A percentile compares a stretch with the other conserved stretches of the same genome.
Conservation (phyloP, 768 basidiomycete species). For the Steccherinum ochraceum region DNA sequence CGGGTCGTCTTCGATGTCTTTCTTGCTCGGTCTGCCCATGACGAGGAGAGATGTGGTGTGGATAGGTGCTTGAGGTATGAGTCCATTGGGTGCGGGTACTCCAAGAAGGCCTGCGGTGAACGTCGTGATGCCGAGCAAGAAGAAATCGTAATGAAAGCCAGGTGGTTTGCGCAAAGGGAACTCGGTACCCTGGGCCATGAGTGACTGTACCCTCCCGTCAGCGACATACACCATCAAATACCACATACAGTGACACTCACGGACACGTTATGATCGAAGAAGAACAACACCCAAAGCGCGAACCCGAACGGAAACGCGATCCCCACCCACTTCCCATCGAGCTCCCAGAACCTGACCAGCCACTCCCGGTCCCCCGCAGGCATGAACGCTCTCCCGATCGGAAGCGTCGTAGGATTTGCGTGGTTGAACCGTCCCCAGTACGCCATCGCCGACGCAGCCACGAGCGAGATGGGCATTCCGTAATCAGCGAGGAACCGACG, state of each 20-base stretch:
- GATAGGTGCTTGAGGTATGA: constrained; percentile 88
- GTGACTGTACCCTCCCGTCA: constrained; percentile 42
- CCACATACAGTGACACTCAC: constrained; percentile 36
- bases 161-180: constrained; percentile 91
- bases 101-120: constrained; percentile 86
- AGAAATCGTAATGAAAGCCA: constrained; percentile 84
- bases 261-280: constrained; percentile 93
- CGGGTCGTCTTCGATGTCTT: constrained; percentile 26
- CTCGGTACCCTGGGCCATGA: constrained; percentile 87
- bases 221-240: not conserved
- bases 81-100: constrained; percentile 79
- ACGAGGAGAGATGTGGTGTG: constrained; percentile 80
- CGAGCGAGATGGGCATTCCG: constrained; percentile 83
- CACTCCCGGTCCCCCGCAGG: constrained; percentile 69
- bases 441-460: constrained; percentile 70
- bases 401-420: constrained; percentile 58
- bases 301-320: constrained; percentile 87
- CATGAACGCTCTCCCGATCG: constrained; percentile 61
- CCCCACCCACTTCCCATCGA: constrained; percentile 84
- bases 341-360: constrained; percentile 86
- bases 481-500: constrained; percentile 80
- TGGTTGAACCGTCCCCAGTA: constrained; percentile 79
- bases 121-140: constrained; percentile 84
- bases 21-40: constrained; percentile 42
- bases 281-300: constrained; percentile 85